A percentile compares a stretch with the other conserved stretches of the same genome.
These are phyloP conservation scores for Trichosporon sp. DNA, from an alignment of 1,284 basidiomycete species.

Conservation along the genomic window DNA sequence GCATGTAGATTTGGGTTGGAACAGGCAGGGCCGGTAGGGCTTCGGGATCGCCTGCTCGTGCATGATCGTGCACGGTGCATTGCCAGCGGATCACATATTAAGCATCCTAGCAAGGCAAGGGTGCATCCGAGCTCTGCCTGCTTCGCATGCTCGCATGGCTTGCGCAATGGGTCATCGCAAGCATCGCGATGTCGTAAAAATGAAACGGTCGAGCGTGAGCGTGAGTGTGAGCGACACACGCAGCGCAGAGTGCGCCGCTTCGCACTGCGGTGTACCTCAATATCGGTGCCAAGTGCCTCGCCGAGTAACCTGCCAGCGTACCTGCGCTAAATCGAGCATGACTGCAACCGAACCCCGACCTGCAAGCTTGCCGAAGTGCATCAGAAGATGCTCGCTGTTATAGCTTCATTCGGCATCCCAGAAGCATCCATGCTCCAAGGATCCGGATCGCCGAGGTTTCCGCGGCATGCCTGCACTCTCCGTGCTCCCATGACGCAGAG, in stretches of 20 bases:
- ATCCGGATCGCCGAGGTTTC: too few relatives aligned
- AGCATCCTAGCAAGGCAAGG: too few relatives aligned
- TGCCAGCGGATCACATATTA: too few relatives aligned
- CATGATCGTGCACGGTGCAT: neutral
- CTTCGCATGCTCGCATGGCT: too few relatives aligned
- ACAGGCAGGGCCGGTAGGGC: neutral
- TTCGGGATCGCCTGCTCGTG: neutral
- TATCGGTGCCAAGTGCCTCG: neutral
- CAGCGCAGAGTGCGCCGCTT: neutral
- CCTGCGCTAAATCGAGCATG: neutral
- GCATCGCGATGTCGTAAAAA: neutral
- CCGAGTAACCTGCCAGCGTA: neutral
- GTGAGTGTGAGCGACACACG: neutral
- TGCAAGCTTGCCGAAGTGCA: too few relatives aligned
- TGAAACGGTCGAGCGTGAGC: neutral
- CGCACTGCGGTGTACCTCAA: neutral
- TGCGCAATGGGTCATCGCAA: neutral
- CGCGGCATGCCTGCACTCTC: too few relatives aligned
- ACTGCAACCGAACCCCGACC: neutral
- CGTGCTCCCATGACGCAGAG: too few relatives aligned
- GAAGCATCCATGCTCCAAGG: too few relatives aligned
- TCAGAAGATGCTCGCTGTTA: too few relatives aligned
- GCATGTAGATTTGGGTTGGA: neutral
- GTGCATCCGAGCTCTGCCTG: too few relatives aligned
- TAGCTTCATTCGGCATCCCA: too few relatives aligned